These are phyloP conservation scores for Brassica incana DNA, from an alignment of 345 rosid species.

Conservation along the genomic window DNA sequence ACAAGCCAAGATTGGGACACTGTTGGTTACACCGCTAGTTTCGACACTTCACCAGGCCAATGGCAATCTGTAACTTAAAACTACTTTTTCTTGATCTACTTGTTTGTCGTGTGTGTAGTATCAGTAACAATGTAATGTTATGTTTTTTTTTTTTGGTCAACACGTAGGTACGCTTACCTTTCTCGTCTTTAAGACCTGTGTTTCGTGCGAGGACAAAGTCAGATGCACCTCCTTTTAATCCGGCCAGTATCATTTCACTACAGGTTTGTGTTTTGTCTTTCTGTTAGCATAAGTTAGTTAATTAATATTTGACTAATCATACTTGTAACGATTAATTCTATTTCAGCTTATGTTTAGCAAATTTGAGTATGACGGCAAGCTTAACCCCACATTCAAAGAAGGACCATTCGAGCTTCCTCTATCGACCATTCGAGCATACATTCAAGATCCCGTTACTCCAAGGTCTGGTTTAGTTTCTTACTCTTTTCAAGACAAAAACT, in stretches of 20 bases:
- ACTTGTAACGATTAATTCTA: background rate
- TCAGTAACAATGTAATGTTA: background rate
- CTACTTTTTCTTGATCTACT: background rate
- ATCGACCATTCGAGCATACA: constrained; percentile 58
- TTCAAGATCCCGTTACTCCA: constrained; percentile 79
- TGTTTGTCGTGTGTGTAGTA: background rate
- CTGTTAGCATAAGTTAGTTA: background rate
- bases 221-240: constrained; percentile 80
- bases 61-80: constrained; percentile 85
- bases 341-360: constrained; percentile 95
- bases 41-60: constrained; percentile 72
- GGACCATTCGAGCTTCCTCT: constrained; percentile 86
- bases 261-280: constrained; percentile 52
- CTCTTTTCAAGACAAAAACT: background rate
- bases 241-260: constrained; percentile 67
- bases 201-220: constrained; percentile 72
- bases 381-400: constrained; percentile 83
- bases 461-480: constrained; percentile 46
- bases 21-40: constrained; percentile 77
- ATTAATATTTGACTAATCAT: background rate
- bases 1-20: constrained; percentile 88
- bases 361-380: constrained; percentile 91
- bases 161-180: constrained; percentile 64
- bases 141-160: background rate
- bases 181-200: constrained; percentile 81